Conservation (phyloP, 768 basidiomycete genomes). For the Leccinum subgranulosum region DNA sequence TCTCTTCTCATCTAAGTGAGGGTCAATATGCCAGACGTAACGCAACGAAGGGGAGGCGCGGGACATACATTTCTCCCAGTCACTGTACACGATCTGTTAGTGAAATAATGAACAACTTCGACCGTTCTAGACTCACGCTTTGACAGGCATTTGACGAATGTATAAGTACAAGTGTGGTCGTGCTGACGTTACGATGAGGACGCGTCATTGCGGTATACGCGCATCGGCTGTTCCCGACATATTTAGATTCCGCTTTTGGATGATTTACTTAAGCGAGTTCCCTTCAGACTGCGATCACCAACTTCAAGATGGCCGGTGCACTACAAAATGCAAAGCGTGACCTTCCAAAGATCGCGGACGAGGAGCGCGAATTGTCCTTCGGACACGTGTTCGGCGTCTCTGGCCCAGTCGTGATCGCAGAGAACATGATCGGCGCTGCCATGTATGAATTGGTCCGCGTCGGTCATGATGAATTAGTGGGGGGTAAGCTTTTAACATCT, state of each 20-base stretch:
- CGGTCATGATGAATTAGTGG: constrained; percentile 96
- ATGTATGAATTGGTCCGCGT: constrained; percentile 99
- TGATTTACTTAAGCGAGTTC: background rate
- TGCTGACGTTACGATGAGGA: constrained; percentile 24
- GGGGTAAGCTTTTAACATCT: constrained; percentile 55
- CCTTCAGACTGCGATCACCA: constrained; percentile 2
- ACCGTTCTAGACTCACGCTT: constrained; percentile 67
- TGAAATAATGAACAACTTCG: background rate
- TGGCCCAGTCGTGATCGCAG: constrained; percentile 94
- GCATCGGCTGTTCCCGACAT: constrained; percentile 25
- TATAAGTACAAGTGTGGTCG: background rate
- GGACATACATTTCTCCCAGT: constrained; percentile 96
- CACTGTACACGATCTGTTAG: constrained; percentile 46
- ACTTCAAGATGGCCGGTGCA: constrained; percentile 78
- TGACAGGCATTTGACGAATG: constrained; percentile 73
- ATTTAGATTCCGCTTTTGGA: constrained; percentile 32
- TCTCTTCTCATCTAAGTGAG: constrained; percentile 72
- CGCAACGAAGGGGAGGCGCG: background rate
- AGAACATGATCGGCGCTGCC: constrained; percentile 93
- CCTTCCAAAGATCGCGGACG: constrained; percentile 86
- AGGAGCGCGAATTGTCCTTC: constrained; percentile 83
- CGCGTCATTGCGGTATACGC: constrained; percentile 35
- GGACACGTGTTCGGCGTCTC: constrained; percentile 94
- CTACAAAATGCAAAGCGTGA: constrained; percentile 86
- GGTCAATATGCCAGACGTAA: constrained; percentile 4